Conservation (phyloP, 2,329 filamentous ascomycete genomes). For the Zymoseptoria tritici region DNA sequence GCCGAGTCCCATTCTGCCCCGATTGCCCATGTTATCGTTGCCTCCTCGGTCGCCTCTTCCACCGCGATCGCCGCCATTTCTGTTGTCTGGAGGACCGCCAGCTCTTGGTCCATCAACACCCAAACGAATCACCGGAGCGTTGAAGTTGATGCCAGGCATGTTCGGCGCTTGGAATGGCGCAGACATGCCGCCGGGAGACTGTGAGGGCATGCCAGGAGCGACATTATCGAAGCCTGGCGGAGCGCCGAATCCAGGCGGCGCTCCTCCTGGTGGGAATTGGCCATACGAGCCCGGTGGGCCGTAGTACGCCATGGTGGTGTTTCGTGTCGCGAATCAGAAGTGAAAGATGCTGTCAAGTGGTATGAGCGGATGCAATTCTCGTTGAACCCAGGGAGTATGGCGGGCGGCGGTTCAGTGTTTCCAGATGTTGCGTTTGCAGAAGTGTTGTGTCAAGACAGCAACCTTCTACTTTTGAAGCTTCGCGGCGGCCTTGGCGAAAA, state of each 20-base stretch:
- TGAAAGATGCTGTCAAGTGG: not conserved
- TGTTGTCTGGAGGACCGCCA: slow-evolving; percentile 1
- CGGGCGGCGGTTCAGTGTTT: not conserved
- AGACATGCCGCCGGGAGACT: slow-evolving; percentile 68
- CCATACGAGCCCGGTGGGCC: slow-evolving; percentile 56
- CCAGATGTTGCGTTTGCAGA: not conserved
- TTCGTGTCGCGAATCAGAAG: not conserved
- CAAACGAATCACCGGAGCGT: slow-evolving; percentile 87
- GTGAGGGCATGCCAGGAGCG: slow-evolving; percentile 68
- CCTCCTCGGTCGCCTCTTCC: slow-evolving; percentile 22
- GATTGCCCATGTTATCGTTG: slow-evolving; percentile 30
- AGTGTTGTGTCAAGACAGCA: not conserved
- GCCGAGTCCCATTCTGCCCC: slow-evolving; percentile 48
- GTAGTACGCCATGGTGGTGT: slow-evolving; percentile 28
- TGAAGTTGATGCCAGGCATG: slow-evolving; percentile 97
- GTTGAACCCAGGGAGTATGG: not conserved
- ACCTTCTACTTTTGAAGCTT: not conserved
- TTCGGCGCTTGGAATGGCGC: slow-evolving; percentile 82
- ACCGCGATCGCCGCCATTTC: slow-evolving; percentile 9
- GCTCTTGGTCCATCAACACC: slow-evolving; percentile 56
- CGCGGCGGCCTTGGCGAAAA: not conserved
- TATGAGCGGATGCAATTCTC: not conserved
- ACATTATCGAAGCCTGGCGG: slow-evolving; percentile 76
- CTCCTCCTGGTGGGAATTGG: slow-evolving; percentile 61
- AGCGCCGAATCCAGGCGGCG: slow-evolving; percentile 61